phyloP scores from a whole-genome alignment of 495 filamentous ascomycete genomes.

The Entonaema liquescens region DNA sequence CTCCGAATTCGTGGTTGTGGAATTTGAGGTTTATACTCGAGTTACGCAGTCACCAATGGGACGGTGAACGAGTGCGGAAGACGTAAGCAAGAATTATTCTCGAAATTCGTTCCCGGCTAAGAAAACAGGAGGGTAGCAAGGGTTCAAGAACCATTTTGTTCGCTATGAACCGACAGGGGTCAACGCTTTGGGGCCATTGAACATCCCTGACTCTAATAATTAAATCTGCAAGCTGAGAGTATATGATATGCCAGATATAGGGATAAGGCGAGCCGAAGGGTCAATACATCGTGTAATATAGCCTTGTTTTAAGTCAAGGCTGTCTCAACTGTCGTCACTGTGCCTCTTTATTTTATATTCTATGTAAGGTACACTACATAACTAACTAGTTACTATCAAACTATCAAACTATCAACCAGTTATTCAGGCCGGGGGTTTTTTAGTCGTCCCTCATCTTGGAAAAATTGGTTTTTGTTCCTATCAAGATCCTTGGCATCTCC shows the following conservation, averaged over 20 bases:
- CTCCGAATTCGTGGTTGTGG: background rate
- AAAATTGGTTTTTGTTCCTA: conserved; percentile 2
- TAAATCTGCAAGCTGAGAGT: conserved; percentile 23
- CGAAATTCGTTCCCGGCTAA: conserved; percentile 11
- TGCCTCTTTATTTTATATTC: conserved; percentile 2
- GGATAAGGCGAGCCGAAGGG: conserved; percentile 5
- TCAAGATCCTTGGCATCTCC: conserved; percentile 4
- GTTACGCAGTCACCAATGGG: conserved; percentile 6
- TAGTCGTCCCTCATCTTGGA: background rate
- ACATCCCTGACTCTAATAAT: conserved; percentile 19
- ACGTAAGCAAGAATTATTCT: conserved; percentile 7
- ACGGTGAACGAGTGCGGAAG: background rate
- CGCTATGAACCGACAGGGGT: conserved; percentile 18
- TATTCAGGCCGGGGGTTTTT: background rate
- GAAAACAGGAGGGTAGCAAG: conserved; percentile 14
- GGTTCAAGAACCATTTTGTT: conserved; percentile 24
- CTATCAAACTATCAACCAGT: too few relatives aligned
- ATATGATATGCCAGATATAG: conserved; percentile 20
- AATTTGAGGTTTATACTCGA: background rate
- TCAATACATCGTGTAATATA: background rate
- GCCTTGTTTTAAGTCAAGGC: conserved; percentile 3
- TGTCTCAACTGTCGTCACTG: conserved; percentile 10
- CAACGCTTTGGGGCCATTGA: conserved; percentile 27
- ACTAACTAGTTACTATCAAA: too few relatives aligned
- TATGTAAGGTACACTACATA: too few relatives aligned